Conservation (phyloP, 306 rosid genomes). For the Alnus rubra region DNA sequence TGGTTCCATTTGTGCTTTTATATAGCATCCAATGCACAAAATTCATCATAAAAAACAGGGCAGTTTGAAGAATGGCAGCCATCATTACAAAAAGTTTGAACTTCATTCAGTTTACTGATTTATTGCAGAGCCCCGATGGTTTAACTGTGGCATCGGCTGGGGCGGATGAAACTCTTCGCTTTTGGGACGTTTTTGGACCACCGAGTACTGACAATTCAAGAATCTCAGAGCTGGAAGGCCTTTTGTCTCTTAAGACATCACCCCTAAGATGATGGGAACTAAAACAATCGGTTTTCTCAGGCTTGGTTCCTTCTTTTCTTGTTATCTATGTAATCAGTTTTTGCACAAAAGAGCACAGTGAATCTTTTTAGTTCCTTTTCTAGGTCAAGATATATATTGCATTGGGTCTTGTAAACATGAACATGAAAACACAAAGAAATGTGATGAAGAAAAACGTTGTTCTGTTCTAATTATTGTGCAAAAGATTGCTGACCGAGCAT, state of each 20-base stretch:
- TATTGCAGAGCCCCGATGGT: constrained; percentile 77
- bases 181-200: constrained; percentile 77
- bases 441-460: neutral
- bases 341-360: neutral
- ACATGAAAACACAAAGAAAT: neutral
- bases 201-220: constrained; percentile 28
- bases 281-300: constrained; percentile 9
- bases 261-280: constrained; percentile 53
- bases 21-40: neutral
- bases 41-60: neutral
- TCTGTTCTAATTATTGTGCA: neutral
- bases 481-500: neutral
- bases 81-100: neutral
- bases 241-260: constrained; percentile 58
- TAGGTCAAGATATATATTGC: neutral
- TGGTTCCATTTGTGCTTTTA: neutral
- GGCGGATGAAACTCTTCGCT: constrained; percentile 73
- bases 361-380: neutral
- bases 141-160: constrained; percentile 69
- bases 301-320: constrained; percentile 17
- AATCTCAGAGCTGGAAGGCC: constrained; percentile 42
- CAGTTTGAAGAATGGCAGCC: neutral
- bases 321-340: constrained; percentile 7
- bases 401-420: neutral
- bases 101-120: constrained; percentile 12